Evolutionary conservation across 768 basidiomycete genomes (phyloP).

Genomic region (Leccinellum luteum): DNA sequence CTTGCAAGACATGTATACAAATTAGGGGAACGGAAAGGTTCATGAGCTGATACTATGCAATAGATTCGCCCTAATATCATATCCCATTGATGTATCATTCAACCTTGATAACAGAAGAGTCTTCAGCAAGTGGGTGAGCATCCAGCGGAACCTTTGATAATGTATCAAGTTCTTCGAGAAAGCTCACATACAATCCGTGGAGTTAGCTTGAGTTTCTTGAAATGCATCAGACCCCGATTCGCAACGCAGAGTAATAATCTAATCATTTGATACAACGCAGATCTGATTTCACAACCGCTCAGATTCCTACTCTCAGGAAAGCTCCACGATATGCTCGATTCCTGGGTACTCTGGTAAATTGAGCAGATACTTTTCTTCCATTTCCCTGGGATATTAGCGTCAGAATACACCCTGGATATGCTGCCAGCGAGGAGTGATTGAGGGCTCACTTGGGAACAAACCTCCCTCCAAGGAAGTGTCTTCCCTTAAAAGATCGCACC

Average conservation of each 20-base stretch:
- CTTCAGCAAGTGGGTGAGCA: no score
- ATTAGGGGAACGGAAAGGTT: neutral
- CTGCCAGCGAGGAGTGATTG: neutral
- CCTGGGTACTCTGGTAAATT: slow-evolving; percentile 83
- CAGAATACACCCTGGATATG: neutral
- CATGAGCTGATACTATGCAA: neutral
- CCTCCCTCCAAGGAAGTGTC: slow-evolving; percentile 91
- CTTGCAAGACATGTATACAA: neutral
- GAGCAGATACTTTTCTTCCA: slow-evolving; percentile 73
- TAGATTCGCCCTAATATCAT: neutral
- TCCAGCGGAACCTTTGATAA: neutral
- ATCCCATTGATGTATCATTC: neutral
- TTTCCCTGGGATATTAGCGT: slow-evolving; percentile 42
- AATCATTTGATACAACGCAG: neutral
- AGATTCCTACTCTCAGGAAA: slow-evolving; percentile 29
- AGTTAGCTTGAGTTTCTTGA: neutral
- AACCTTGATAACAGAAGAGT: no score
- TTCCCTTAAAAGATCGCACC: slow-evolving; percentile 68
- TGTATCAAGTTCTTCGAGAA: neutral
- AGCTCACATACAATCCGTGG: neutral
- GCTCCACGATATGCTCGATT: slow-evolving; percentile 80
- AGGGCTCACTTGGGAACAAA: slow-evolving; percentile 80
- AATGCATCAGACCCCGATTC: neutral
- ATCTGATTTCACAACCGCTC: slow-evolving; percentile 5
- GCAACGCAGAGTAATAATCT: neutral